A percentile compares a stretch with the other conserved stretches of the same genome.
phyloP scores from a whole-genome alignment of 2,329 filamentous ascomycete species.

The Coccinonectria pachysandricola region DNA sequence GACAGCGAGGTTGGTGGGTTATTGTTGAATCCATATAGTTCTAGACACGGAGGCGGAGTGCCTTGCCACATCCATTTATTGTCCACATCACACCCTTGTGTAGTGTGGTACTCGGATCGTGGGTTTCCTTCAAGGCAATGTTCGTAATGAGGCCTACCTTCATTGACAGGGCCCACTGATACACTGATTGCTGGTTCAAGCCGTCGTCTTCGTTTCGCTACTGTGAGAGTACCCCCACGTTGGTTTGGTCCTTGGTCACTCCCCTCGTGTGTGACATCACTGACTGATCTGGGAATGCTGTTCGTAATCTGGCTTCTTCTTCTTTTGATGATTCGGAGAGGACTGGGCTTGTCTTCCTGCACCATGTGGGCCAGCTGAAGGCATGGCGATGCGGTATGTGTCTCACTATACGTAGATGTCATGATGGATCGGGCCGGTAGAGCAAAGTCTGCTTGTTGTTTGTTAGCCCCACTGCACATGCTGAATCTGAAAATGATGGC shows the following conservation, averaged over 20 bases:
- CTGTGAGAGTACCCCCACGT: constrained; percentile 1
- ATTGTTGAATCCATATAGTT: too few relatives aligned
- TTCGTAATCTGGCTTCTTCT: constrained; percentile 4
- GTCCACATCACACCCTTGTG: constrained; percentile 2
- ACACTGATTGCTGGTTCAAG: too few relatives aligned
- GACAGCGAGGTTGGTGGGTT: too few relatives aligned
- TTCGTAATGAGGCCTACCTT: constrained; percentile 1
- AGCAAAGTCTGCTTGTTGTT: neutral
- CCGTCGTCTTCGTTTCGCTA: too few relatives aligned
- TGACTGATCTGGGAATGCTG: constrained; percentile 10
- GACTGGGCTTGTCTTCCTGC: constrained; percentile 33
- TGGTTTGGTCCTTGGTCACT: constrained; percentile 1
- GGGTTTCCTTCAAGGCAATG: too few relatives aligned
- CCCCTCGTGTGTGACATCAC: constrained; percentile 18
- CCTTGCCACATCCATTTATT: constrained; percentile 6
- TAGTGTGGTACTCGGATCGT: constrained; percentile 1
- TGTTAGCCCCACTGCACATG: too few relatives aligned
- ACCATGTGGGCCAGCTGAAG: too few relatives aligned
- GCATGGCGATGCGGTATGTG: too few relatives aligned
- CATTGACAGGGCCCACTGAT: too few relatives aligned
- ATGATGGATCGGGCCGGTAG: constrained; percentile 16
- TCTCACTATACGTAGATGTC: constrained; percentile 21
- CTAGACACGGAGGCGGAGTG: constrained; percentile 5
- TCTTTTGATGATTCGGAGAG: constrained; percentile 41
- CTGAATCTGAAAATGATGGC: too few relatives aligned